Evolutionary conservation across 2,329 filamentous ascomycete species (phyloP).

Genomic region (Aspergillus sp.): DNA sequence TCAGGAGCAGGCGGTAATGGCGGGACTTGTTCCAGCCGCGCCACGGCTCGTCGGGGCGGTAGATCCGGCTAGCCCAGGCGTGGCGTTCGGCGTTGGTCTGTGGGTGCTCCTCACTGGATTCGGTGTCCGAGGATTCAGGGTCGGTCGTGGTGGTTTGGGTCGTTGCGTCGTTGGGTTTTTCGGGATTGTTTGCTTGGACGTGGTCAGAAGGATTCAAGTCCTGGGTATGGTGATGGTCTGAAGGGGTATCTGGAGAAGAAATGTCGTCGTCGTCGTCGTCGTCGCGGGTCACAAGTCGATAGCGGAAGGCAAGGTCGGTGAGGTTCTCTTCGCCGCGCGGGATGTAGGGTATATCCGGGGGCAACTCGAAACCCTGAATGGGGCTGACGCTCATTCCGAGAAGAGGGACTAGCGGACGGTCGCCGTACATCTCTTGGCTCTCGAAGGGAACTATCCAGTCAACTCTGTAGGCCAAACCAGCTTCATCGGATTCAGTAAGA

Average conservation of each 20-base stretch:
- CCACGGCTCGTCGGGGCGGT: constrained; percentile 30
- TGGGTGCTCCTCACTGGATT: neutral
- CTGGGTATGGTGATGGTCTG: neutral
- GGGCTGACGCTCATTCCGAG: constrained; percentile 49
- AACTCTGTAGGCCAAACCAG: constrained; percentile 41
- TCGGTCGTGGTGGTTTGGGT: neutral
- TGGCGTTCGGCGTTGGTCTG: constrained; percentile 27
- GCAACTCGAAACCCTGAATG: constrained; percentile 42
- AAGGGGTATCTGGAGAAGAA: neutral
- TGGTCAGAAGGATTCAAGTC: too few relatives aligned
- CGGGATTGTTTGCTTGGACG: too few relatives aligned
- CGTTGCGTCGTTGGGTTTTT: neutral
- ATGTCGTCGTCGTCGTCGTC: constrained; percentile 4
- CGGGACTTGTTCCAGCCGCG: constrained; percentile 33
- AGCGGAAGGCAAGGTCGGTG: constrained; percentile 13
- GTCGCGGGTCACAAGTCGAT: constrained; percentile 7
- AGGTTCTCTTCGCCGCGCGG: constrained; percentile 13
- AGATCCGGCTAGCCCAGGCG: constrained; percentile 21
- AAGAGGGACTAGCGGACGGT: constrained; percentile 38
- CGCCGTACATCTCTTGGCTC: constrained; percentile 37
- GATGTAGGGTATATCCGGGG: constrained; percentile 25
- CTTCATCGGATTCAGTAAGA: constrained; percentile 34
- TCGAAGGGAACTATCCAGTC: constrained; percentile 48
- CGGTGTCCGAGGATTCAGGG: neutral
- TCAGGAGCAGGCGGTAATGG: constrained; percentile 45